Base-by-base conservation (phyloP, 106 monocot species). In the Dactylorhiza incarnata region DNA sequence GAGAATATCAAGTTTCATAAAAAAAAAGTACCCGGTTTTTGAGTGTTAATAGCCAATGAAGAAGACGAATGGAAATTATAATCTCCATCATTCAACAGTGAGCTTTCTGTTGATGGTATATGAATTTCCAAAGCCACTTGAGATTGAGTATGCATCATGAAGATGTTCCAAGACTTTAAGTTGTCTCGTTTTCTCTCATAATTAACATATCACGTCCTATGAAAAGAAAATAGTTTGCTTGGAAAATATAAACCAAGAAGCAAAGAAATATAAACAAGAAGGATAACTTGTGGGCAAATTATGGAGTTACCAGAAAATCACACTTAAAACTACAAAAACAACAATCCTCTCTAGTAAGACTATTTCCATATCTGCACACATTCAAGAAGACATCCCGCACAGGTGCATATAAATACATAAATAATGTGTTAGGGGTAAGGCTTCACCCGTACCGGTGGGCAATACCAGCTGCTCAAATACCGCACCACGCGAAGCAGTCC, bases 11-110 rank as follows among this genome's bases (percentile, higher is more conserved):
- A 67, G 44, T 51, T 45, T 20, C 12, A 65, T 25, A 45, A 6
- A 45, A 66, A 72, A 53, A 71, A 26, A 6, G 59, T 74, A 87
- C 86, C 89, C 56, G 79, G 71, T 51, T 84, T 82, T 55, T 76
- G 81, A 77, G 46, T 55, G 76, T 24, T 66, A 43, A 62, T 48
- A 68, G 67, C 71, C 63, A 74, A n/a, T 48, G 82, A 50, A 80
- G 76, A 51, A 44, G 84, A 49, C 14, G 80, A 62, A 72, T 47
- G 80, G 80, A 75, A 54, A 62, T 19, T 25, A 37, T 71, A 67
- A 55, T 81, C 68, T 65, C 58, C 74, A 50, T 84, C 78, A 17
- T 86, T 69, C 22, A 73, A 71, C 71, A 78, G 73, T 9, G 73
- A 48, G 71, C 58, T 77, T 52, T 79, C 81, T 37, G 58, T 45